Conservation (phyloP, 2,329 filamentous ascomycete species). For the Simplicillium sp. region DNA sequence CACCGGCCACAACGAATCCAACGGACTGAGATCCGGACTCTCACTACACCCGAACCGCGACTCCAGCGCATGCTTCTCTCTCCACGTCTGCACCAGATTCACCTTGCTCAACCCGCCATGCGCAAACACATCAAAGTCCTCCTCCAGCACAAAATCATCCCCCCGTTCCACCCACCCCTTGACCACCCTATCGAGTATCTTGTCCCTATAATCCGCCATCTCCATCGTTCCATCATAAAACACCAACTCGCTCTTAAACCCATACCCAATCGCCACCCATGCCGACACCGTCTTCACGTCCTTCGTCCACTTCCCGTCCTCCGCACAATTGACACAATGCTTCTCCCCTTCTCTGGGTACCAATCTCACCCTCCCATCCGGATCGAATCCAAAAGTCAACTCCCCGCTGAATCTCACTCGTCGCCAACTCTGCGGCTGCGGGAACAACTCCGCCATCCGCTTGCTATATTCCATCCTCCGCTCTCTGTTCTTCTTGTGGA, state of each 20-base stretch:
- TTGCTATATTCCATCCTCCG: slow-evolving; percentile 22
- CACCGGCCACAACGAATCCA: slow-evolving; percentile 24
- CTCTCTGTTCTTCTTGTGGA: slow-evolving; percentile 20
- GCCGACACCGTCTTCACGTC: slow-evolving; percentile 23
- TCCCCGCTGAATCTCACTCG: slow-evolving; percentile 24
- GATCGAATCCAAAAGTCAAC: slow-evolving; percentile 27
- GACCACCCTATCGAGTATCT: slow-evolving; percentile 21
- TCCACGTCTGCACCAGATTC: slow-evolving; percentile 25
- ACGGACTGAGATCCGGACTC: slow-evolving; percentile 24
- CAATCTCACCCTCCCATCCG: slow-evolving; percentile 24
- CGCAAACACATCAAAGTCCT: slow-evolving; percentile 24
- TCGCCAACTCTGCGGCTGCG: slow-evolving; percentile 21
- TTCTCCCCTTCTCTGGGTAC: slow-evolving; percentile 23
- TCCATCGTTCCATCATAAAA: slow-evolving; percentile 26
- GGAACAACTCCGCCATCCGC: slow-evolving; percentile 21
- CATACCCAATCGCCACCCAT: slow-evolving; percentile 24
- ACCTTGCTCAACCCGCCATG: slow-evolving; percentile 24
- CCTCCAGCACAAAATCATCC: slow-evolving; percentile 21
- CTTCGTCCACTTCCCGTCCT: slow-evolving; percentile 18
- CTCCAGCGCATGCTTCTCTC: slow-evolving; percentile 19
- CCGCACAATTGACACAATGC: slow-evolving; percentile 17
- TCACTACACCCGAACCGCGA: slow-evolving; percentile 25
- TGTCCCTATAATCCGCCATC: slow-evolving; percentile 24
- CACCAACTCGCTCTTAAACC: slow-evolving; percentile 26
- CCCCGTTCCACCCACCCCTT: slow-evolving; percentile 19